Evolutionary conservation across 129 eudicot species (phyloP).

Genomic region (Flaveria robusta): DNA sequence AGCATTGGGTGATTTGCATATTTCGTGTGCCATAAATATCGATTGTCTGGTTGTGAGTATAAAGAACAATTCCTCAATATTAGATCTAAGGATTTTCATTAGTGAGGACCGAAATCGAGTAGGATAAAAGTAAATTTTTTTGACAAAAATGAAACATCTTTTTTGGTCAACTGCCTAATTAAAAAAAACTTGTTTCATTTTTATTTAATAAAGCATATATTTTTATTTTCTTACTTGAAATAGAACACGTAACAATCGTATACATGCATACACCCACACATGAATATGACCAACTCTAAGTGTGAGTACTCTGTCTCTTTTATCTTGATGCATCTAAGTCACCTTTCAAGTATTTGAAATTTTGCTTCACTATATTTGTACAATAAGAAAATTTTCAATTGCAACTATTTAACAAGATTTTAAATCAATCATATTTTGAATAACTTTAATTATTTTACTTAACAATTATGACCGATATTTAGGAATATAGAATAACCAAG

Average conservation of each 20-base stretch:
- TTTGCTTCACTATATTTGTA: slow-evolving; percentile 21
- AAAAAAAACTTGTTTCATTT: neutral
- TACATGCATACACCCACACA: neutral
- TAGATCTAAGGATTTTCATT: neutral
- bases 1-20: neutral
- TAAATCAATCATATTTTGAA: slow-evolving; percentile 3
- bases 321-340: neutral
- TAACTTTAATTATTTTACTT: neutral
- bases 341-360: slow-evolving; percentile 15
- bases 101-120: neutral
- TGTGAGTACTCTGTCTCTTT: neutral
- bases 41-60: neutral
- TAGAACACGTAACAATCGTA: neutral
- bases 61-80: neutral
- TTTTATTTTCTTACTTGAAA: neutral
- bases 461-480: slow-evolving; percentile 5
- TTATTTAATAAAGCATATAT: neutral
- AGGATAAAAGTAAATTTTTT: neutral
- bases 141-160: neutral
- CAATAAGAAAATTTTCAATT: neutral
- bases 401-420: neutral
- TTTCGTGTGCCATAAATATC: slow-evolving; percentile 16
- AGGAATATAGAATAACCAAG: slow-evolving; percentile 15
- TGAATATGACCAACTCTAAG: neutral
- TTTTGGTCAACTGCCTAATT: neutral